phyloP scores from a whole-genome alignment of 2,329 filamentous ascomycete species.

The Aspergillus sp. region DNA sequence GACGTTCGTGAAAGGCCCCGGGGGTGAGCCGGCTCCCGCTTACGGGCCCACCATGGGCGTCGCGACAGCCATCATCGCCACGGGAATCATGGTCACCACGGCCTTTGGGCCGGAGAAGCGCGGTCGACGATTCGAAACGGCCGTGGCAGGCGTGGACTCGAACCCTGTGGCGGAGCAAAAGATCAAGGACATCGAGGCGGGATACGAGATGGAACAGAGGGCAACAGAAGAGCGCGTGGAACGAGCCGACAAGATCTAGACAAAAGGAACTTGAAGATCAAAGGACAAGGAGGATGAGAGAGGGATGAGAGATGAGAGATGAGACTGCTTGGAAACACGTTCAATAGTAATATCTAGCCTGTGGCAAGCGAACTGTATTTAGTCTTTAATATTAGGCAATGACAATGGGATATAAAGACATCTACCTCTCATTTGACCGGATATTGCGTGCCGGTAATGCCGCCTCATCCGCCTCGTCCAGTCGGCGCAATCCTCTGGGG shows the following conservation, averaged over 20 bases:
- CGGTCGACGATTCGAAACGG: constrained; percentile 67
- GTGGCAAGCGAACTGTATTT: background rate
- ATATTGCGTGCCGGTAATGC: background rate
- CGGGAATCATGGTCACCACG: constrained; percentile 67
- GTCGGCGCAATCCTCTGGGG: background rate
- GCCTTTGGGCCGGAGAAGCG: constrained; percentile 73
- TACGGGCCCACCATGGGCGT: constrained; percentile 76
- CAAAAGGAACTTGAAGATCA: too few relatives aligned
- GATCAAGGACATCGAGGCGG: background rate
- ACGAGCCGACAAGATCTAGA: background rate
- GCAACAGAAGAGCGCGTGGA: background rate
- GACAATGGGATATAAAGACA: too few relatives aligned
- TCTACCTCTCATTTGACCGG: background rate
- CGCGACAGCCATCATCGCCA: constrained; percentile 72
- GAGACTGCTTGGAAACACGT: background rate
- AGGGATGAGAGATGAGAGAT: background rate
- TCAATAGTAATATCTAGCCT: background rate
- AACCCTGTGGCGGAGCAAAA: background rate
- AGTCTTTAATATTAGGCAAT: background rate
- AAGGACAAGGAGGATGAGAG: background rate
- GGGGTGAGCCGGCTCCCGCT: constrained; percentile 62
- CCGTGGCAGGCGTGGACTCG: constrained; percentile 43
- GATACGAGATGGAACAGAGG: background rate
- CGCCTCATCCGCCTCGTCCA: background rate
- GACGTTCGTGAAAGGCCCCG: constrained; percentile 53